Evolutionary conservation across 345 rosid genomes (phyloP).

Genomic region (Eucalyptus pauciflora): DNA sequence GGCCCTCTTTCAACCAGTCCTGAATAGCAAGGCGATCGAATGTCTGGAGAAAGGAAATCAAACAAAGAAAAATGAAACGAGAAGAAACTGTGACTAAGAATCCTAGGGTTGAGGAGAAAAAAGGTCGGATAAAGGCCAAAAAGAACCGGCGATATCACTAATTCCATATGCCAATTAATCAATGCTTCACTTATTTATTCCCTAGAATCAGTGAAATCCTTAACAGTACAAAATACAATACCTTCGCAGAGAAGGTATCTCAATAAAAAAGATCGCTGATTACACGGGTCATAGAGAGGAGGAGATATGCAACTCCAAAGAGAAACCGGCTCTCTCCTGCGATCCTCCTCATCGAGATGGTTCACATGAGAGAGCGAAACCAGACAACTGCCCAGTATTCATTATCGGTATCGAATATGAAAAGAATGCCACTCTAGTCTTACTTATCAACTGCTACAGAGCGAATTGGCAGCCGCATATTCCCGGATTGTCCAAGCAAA

Average conservation of each 20-base stretch:
- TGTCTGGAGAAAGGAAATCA: slow-evolving; percentile 29
- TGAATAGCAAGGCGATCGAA: slow-evolving; percentile 32
- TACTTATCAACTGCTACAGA: background rate
- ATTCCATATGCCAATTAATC: background rate
- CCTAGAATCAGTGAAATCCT: background rate
- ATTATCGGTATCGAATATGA: background rate
- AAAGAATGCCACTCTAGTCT: background rate
- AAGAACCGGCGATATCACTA: background rate
- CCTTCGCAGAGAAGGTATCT: background rate
- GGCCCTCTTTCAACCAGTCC: slow-evolving; percentile 25
- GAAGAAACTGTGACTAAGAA: background rate
- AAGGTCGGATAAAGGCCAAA: background rate
- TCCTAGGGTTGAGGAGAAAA: background rate
- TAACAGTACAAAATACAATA: background rate
- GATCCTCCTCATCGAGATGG: background rate
- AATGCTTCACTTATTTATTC: background rate
- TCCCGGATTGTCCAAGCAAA: background rate
- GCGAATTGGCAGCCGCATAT: background rate
- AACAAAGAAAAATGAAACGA: background rate
- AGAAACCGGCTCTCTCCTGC: background rate
- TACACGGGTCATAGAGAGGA: background rate
- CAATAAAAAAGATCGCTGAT: background rate
- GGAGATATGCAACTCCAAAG: background rate
- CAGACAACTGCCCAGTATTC: background rate
- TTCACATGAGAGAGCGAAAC: background rate